Evolutionary conservation across 2,329 filamentous ascomycete genomes (phyloP).

Genomic region (Colletotrichum godetiae): DNA sequence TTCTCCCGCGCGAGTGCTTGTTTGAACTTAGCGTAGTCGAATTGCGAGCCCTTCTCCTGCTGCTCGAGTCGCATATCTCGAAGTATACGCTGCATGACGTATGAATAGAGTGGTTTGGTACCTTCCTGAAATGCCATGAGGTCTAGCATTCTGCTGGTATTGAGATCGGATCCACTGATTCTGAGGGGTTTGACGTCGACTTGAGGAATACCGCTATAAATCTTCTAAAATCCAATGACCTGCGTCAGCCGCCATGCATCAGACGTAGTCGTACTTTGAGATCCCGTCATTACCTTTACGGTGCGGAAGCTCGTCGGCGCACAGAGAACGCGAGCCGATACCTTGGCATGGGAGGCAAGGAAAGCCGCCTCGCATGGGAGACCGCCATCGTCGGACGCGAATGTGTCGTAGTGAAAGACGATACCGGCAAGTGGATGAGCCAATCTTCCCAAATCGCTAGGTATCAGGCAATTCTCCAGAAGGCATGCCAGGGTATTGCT

Average conservation of each 20-base stretch:
- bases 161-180: slow-evolving; percentile 63
- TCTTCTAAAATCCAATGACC: slow-evolving; percentile 39
- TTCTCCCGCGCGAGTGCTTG: slow-evolving; percentile 45
- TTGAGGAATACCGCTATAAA: slow-evolving; percentile 55
- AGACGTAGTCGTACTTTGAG: too few relatives aligned
- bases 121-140: slow-evolving; percentile 66
- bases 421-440: slow-evolving; percentile 67
- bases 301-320: slow-evolving; percentile 62
- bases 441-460: slow-evolving; percentile 55
- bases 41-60: slow-evolving; percentile 47
- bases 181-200: slow-evolving; percentile 62
- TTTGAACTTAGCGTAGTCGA: slow-evolving; percentile 65
- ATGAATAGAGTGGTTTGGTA: slow-evolving; percentile 66
- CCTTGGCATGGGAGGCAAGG: slow-evolving; percentile 54
- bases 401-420: slow-evolving; percentile 74
- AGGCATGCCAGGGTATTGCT: slow-evolving; percentile 69
- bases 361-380: slow-evolving; percentile 70
- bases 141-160: slow-evolving; percentile 67
- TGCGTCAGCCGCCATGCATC: not conserved
- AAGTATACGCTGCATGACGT: slow-evolving; percentile 66
- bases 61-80: slow-evolving; percentile 64
- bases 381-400: slow-evolving; percentile 58
- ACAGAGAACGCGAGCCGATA: slow-evolving; percentile 65
- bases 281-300: slow-evolving; percentile 39
- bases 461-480: slow-evolving; percentile 67